Percentiles rank a stretch among this genome's conserved stretches.
phyloP scores from a whole-genome alignment of 805 yeast species.

The Lipomyces sp. region DNA sequence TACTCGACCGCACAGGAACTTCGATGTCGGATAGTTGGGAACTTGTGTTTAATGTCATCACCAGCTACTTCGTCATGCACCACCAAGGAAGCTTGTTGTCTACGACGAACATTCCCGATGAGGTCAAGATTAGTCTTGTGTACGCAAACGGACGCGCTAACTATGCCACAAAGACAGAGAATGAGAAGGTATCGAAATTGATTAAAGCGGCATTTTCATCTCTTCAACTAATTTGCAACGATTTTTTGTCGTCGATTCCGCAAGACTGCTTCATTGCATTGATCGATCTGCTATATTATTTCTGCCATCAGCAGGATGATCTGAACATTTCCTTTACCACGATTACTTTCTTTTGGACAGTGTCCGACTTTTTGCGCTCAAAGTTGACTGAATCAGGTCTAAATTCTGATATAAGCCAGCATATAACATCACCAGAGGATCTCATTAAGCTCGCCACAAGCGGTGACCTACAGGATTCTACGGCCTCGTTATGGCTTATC shows the following conservation, averaged over 20 bases:
- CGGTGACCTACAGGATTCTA: conserved; percentile 10
- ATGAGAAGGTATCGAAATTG: conserved; percentile 17
- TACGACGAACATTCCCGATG: conserved; percentile 19
- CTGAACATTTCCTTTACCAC: conserved; percentile 87
- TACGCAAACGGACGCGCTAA: background rate
- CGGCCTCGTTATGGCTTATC: conserved; percentile 54
- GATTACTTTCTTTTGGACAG: conserved; percentile 86
- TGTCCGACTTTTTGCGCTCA: conserved; percentile 68
- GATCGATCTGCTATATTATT: conserved; percentile 68
- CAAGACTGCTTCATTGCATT: conserved; percentile 57
- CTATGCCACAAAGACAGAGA: conserved; percentile 12
- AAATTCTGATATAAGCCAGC: conserved; percentile 20
- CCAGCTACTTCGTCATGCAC: conserved; percentile 32
- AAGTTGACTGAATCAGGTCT: conserved; percentile 16
- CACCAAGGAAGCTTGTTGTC: conserved; percentile 18
- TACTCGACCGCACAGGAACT: conserved; percentile 77
- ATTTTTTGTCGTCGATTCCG: conserved; percentile 73
- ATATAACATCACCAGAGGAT: conserved; percentile 19
- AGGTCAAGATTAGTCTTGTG: background rate
- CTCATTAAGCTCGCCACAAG: conserved; percentile 10
- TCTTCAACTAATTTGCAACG: conserved; percentile 78
- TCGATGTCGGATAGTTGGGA: conserved; percentile 67
- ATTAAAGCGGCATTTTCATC: conserved; percentile 67
- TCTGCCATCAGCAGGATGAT: conserved; percentile 68
- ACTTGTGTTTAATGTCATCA: conserved; percentile 56